Percentiles rank a stretch among this genome's conserved stretches.
These are phyloP conservation scores for Parmelia sp. DNA, from an alignment of 495 filamentous ascomycete species.

Conservation along the genomic window DNA sequence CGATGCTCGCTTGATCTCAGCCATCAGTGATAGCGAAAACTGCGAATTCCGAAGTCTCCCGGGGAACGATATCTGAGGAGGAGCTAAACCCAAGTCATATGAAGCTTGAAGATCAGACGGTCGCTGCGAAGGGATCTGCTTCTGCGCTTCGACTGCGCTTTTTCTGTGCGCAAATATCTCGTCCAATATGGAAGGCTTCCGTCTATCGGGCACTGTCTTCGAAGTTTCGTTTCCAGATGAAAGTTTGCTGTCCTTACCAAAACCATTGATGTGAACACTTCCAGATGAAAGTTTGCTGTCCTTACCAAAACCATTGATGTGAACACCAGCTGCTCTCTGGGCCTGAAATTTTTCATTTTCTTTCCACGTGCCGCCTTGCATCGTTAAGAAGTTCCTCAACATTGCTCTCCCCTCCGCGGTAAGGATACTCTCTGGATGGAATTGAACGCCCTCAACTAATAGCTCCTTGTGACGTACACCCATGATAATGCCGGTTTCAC, in stretches of 20 bases:
- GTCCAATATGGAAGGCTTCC: constrained; percentile 78
- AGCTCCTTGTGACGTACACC: constrained; percentile 89
- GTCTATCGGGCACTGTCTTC: constrained; percentile 16
- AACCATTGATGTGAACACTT: constrained; percentile 20
- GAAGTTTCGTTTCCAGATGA: constrained; percentile 20
- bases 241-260: constrained; percentile 27
- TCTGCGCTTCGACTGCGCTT: constrained; percentile 72
- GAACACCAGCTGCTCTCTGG: not conserved
- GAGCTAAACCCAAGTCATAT: constrained; percentile 75
- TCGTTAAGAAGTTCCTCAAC: constrained; percentile 83
- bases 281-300: no score
- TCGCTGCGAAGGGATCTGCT: constrained; percentile 77
- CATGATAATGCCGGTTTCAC: constrained; percentile 82
- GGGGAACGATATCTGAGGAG: constrained; percentile 78
- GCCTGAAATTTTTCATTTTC: constrained; percentile 47
- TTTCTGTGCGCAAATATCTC: constrained; percentile 84
- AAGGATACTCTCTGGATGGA: constrained; percentile 95
- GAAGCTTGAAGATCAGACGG: constrained; percentile 78
- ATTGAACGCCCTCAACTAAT: constrained; percentile 89
- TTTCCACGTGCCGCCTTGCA: constrained; percentile 84
- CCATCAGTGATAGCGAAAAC: constrained; percentile 80
- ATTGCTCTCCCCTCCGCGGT: constrained; percentile 82
- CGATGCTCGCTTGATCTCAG: constrained; percentile 94
- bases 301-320: constrained; percentile 26
- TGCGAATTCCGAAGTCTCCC: constrained; percentile 71